These are phyloP conservation scores for Fusarium albosuccineum DNA, from an alignment of 2,329 filamentous ascomycete species.

Conservation along the genomic window DNA sequence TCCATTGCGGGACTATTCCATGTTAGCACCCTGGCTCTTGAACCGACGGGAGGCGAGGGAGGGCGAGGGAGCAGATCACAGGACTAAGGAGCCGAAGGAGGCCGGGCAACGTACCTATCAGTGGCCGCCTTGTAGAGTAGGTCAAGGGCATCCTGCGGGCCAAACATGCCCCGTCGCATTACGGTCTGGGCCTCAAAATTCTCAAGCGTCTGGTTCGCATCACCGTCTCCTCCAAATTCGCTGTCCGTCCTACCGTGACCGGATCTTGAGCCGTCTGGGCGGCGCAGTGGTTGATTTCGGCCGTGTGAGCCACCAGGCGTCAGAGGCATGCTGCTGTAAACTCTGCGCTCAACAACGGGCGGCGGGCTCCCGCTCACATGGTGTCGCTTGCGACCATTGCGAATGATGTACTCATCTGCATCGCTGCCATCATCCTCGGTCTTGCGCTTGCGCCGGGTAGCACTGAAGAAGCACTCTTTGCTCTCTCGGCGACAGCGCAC, in stretches of 20 bases:
- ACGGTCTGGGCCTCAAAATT: conserved; percentile 74
- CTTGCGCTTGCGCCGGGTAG: conserved; percentile 93
- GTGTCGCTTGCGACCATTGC: conserved; percentile 79
- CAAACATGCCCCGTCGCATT: conserved; percentile 82
- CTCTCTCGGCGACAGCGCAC: conserved; percentile 93
- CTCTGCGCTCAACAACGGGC: conserved; percentile 58
- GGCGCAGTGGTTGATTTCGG: conserved; percentile 73
- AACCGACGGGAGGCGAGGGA: conserved; percentile 2
- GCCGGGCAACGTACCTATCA: conserved; percentile 62
- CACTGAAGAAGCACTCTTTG: conserved; percentile 97
- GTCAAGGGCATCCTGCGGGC: conserved; percentile 92
- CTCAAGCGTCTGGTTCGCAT: conserved; percentile 72
- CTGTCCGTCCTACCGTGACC: conserved; percentile 45
- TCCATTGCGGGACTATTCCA: conserved; percentile 39
- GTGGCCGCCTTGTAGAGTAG: conserved; percentile 89
- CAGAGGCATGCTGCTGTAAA: conserved; percentile 67
- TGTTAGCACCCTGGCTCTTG: conserved; percentile 19
- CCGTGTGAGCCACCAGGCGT: conserved; percentile 77
- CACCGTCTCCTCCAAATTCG: conserved; percentile 61
- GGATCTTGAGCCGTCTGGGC: conserved; percentile 63
- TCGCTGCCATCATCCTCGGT: conserved; percentile 67
- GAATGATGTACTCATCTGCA: conserved; percentile 75
- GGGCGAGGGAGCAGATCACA: background rate
- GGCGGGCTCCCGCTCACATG: conserved; percentile 62
- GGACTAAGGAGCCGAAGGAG: conserved; percentile 10